A percentile compares a stretch with the other conserved stretches of the same genome.
Conservation (phyloP, 192 early-diverging fungal genomes). For the Chytriomyces hyalinus region DNA sequence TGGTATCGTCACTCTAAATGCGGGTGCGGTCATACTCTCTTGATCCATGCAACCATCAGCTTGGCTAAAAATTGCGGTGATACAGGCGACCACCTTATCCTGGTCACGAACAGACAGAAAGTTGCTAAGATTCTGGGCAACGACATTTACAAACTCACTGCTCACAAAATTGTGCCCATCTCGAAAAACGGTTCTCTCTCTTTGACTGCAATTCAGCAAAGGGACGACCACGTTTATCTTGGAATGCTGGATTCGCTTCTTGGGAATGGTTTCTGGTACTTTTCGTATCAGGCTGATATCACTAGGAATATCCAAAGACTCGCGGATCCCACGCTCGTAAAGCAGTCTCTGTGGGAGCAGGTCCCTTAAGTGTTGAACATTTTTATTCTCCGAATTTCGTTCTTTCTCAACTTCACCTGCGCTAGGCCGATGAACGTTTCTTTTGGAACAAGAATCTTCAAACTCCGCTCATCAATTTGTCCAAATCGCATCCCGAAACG, state of each 20-base stretch:
- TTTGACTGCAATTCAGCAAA: conserved; percentile 36
- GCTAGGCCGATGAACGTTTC: conserved; percentile 87
- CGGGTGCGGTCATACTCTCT: conserved; percentile 54
- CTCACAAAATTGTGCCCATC: conserved; percentile 48
- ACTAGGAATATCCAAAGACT: conserved; percentile 63
- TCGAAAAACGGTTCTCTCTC: conserved; percentile 6
- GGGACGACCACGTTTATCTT: conserved; percentile 73
- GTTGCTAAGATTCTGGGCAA: conserved; percentile 64
- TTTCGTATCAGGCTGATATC: conserved; percentile 86
- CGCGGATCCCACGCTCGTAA: conserved; percentile 52
- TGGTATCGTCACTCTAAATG: conserved; percentile 71
- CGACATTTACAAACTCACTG: conserved; percentile 69
- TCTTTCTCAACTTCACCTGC: neutral
- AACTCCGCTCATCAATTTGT: conserved; percentile 70
- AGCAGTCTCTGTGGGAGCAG: conserved; percentile 26
- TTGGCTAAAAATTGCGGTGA: conserved; percentile 6
- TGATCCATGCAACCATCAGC: neutral
- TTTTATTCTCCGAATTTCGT: neutral
- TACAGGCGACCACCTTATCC: conserved; percentile 76
- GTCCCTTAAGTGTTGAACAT: neutral
- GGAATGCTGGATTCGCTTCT: conserved; percentile 63
- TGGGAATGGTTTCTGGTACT: conserved; percentile 68
- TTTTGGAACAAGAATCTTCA: conserved; percentile 88
- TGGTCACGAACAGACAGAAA: conserved; percentile 70
- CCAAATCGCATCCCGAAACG: conserved; percentile 46